Base-by-base conservation (phyloP, 2,329 filamentous ascomycete species). In the Coccinonectria pachysandricola region DNA sequence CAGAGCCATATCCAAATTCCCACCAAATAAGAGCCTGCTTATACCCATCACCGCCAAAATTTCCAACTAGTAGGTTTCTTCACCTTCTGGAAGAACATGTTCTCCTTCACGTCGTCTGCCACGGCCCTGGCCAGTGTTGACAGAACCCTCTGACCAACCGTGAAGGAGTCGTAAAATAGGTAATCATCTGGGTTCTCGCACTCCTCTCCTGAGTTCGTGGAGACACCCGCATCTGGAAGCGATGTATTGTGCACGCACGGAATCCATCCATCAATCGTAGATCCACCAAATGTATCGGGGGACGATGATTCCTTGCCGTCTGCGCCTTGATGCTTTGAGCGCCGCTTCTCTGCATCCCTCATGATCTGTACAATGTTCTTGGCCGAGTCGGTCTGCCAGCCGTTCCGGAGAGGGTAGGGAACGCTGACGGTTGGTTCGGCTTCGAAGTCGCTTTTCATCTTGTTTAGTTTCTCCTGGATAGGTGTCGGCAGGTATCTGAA, bases 171-270 rank as follows among this genome's bases (percentile, higher is more conserved):
- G n/a, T n/a, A n/a, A n/a, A 71, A 74, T 3, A 75, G 49, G 32
- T 68, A 63, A 8, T 62, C 52, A 9, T 62, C 48, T 2, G 62
- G 62, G 3, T 46, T 41, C 3, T 56, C 46, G 39, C 69, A 73
- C 14, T 42, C 34, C 11, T 23, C 22, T n/a, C n/a, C n/a, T n/a
- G n/a, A n/a, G n/a, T n/a, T n/a, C n/a, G n/a, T n/a, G n/a, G n/a
- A n/a, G n/a, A n/a, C n/a, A n/a, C n/a, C n/a, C n/a, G n/a, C n/a
- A n/a, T n/a, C n/a, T n/a, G n/a, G n/a, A n/a, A n/a, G 6, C n/a
- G n/a, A n/a, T n/a, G n/a, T n/a, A n/a, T n/a, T 9, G 16, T 15
- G 12, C 16, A n/a, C 8, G 22, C 66, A 71, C 1, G 65, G 56
- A 24, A 48, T 52, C 48, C 46, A 51, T 3, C 66, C 55, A 22